Percentiles rank a stretch among this genome's conserved stretches.
phyloP scores from a whole-genome alignment of 805 yeast species.

The Candida gorgasii region DNA sequence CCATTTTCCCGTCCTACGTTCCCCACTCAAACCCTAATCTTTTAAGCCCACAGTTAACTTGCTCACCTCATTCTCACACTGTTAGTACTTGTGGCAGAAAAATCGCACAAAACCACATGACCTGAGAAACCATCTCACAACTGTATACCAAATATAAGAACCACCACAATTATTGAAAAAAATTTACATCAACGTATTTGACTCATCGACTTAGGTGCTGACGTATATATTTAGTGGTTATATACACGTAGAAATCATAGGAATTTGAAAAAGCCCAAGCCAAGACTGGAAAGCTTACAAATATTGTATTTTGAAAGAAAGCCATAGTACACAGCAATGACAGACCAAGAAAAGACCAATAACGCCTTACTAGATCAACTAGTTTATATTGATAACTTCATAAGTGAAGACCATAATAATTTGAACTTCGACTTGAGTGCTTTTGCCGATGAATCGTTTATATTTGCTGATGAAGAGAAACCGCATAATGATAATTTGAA shows the following conservation, averaged over 20 bases:
- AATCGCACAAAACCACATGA: slow-evolving; percentile 8
- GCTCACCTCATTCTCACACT: not conserved
- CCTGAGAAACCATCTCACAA: slow-evolving; percentile 1
- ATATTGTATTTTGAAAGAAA: too few species aligned
- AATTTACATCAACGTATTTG: not conserved
- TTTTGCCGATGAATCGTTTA: slow-evolving; percentile 78
- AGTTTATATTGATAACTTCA: slow-evolving; percentile 76
- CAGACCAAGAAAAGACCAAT: slow-evolving; percentile 17
- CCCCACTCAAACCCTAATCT: too few species aligned
- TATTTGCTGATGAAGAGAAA: slow-evolving; percentile 82
- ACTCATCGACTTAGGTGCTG: not conserved
- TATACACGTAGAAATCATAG: too few species aligned
- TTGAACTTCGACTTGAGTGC: slow-evolving; percentile 65
- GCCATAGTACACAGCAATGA: slow-evolving; percentile 2
- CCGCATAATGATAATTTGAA: slow-evolving; percentile 32
- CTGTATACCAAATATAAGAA: slow-evolving; percentile 1
- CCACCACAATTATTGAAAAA: slow-evolving; percentile 1
- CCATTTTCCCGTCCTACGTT: too few species aligned
- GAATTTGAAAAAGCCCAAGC: not conserved
- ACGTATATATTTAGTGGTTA: too few species aligned
- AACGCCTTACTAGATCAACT: slow-evolving; percentile 66
- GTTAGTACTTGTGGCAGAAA: slow-evolving; percentile 1
- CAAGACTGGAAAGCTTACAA: too few species aligned
- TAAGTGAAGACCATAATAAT: slow-evolving; percentile 50
- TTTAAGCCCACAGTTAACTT: not conserved